Percentiles rank a stretch among this genome's conserved stretches.
Evolutionary conservation across 1,284 basidiomycete genomes (phyloP).

Genomic region (Cystobasidium pallidum): DNA sequence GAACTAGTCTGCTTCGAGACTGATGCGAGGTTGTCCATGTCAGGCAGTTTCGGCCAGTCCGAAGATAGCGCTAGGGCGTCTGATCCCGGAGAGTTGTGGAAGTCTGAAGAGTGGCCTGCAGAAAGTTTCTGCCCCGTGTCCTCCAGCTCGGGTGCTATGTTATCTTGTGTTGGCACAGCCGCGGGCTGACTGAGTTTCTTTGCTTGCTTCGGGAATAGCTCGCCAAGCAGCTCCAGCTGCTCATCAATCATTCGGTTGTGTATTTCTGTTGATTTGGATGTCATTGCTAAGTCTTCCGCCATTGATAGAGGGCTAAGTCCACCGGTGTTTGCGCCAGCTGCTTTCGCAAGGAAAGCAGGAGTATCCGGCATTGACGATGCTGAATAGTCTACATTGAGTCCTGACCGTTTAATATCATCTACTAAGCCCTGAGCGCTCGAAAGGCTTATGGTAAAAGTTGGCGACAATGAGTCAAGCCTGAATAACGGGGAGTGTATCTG

Average conservation of each 20-base stretch:
- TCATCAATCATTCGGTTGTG: constrained; percentile 39
- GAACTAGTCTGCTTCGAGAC: background rate
- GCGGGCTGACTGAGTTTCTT: constrained; percentile 16
- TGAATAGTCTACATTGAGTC: background rate
- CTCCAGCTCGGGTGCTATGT: background rate
- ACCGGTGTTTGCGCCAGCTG: background rate
- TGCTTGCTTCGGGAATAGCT: constrained; percentile 29
- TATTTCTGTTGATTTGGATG: constrained; percentile 14
- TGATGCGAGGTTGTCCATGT: background rate
- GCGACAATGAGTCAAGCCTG: background rate
- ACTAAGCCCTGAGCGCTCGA: background rate
- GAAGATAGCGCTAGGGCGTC: constrained; percentile 19
- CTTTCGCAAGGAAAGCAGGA: background rate
- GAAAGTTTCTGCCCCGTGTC: background rate
- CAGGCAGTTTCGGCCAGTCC: constrained; percentile 29
- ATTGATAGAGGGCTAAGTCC: background rate
- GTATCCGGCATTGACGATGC: background rate
- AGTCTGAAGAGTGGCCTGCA: constrained; percentile 23
- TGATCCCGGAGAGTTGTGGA: constrained; percentile 9
- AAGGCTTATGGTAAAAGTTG: constrained; percentile 10
- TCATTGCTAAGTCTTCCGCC: background rate
- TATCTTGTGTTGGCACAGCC: background rate
- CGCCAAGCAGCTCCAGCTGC: constrained; percentile 42
- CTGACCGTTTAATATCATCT: background rate
- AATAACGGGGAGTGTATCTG: constrained; percentile 17